A percentile compares a stretch with the other conserved stretches of the same genome.
phyloP scores from a whole-genome alignment of 257 asterid species.

The Anisodus tanguticus region DNA sequence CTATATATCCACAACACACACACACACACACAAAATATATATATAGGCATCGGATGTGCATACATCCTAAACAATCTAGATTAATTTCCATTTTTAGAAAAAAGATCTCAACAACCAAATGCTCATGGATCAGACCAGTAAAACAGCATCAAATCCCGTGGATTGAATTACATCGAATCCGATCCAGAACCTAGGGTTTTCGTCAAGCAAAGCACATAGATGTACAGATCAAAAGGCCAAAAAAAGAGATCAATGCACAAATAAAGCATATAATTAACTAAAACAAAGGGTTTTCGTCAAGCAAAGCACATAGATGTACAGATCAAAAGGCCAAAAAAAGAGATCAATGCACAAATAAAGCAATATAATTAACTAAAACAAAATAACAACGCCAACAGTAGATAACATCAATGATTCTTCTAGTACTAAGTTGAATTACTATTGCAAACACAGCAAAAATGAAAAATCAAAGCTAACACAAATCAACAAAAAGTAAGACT shows the following conservation, averaged over 20 bases:
- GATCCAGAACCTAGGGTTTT: slow-evolving; percentile 15
- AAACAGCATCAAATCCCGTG: not conserved
- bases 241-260: not conserved
- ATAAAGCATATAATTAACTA: not conserved
- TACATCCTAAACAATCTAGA: slow-evolving; percentile 8
- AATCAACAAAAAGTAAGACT: not conserved
- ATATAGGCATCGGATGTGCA: no score
- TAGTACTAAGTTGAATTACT: not conserved
- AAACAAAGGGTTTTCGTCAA: not conserved
- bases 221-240: not conserved
- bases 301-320: not conserved
- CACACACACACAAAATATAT: not conserved
- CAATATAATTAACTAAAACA: no score
- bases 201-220: not conserved
- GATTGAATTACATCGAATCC: not conserved
- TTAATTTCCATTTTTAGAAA: not conserved
- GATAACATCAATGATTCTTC: not conserved
- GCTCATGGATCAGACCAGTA: slow-evolving; percentile 13
- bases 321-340: not conserved
- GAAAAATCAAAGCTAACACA: not conserved
- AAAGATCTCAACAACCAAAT: not conserved
- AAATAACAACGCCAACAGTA: not conserved
- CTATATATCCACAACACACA: not conserved
- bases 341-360: not conserved
- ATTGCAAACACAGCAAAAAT: not conserved